Conservation (phyloP, 1,284 basidiomycete genomes). For the Takashimella koratensis region DNA sequence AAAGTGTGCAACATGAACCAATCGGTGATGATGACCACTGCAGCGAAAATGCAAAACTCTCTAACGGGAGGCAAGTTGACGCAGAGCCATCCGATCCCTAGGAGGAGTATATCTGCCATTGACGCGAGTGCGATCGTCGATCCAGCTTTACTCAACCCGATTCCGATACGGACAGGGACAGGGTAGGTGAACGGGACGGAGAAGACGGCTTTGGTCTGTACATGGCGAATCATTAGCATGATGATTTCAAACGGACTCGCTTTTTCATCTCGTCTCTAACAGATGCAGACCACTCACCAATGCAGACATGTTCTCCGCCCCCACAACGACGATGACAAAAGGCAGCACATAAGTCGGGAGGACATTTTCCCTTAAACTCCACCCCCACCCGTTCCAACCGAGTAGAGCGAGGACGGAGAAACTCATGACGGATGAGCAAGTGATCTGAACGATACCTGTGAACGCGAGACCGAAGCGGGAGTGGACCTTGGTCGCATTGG, state of each 20-base stretch:
- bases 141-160: conserved; percentile 81
- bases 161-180: conserved; percentile 86
- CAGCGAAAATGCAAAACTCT: conserved; percentile 90
- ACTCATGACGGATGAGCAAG: conserved; percentile 88
- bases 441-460: conserved; percentile 85
- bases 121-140: conserved; percentile 90
- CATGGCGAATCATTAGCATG: too few relatives aligned
- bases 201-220: conserved; percentile 79
- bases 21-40: conserved; percentile 89
- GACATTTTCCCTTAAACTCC: conserved; percentile 31
- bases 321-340: conserved; percentile 91
- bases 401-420: conserved; percentile 62
- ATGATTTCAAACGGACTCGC: too few relatives aligned
- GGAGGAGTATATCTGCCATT: conserved; percentile 75
- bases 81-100: conserved; percentile 73
- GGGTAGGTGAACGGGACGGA: conserved; percentile 83
- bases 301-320: conserved; percentile 95
- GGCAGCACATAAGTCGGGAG: conserved; percentile 64
- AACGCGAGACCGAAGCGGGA: conserved; percentile 87
- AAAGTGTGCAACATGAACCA: conserved; percentile 67
- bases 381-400: conserved; percentile 44
- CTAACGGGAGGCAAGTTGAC: conserved; percentile 72
- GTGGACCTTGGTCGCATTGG: conserved; percentile 78
- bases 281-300: conserved; percentile 64
- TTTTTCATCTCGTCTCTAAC: too few relatives aligned